A percentile compares a stretch with the other conserved stretches of the same genome.
Conservation (phyloP, 2,329 filamentous ascomycete genomes). For the Neonectria punicea region DNA sequence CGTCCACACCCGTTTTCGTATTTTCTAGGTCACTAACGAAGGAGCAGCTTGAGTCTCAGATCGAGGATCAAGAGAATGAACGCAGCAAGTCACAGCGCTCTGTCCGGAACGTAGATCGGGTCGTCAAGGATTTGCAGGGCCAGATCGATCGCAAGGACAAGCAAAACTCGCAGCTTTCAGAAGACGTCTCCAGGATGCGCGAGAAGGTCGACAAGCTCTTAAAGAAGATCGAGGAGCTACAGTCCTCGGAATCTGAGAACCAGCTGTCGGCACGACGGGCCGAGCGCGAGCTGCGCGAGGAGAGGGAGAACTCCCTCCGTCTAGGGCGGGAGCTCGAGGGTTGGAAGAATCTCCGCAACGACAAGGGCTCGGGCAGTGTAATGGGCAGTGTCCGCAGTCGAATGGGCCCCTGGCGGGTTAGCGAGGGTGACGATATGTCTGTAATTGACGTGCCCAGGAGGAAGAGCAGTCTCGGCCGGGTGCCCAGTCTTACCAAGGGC, state of each 20-base stretch:
- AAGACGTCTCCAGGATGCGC: slow-evolving; percentile 85
- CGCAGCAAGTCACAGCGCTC: slow-evolving; percentile 85
- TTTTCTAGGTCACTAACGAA: slow-evolving; percentile 28
- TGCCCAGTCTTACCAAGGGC: slow-evolving; percentile 79
- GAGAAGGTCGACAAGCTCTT: slow-evolving; percentile 93
- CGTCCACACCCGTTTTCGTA: slow-evolving; percentile 22
- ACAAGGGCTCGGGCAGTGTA: slow-evolving; percentile 66
- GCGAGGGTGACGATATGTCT: slow-evolving; percentile 53
- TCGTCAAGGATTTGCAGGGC: slow-evolving; percentile 89
- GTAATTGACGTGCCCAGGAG: slow-evolving; percentile 68
- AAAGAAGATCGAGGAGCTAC: slow-evolving; percentile 91
- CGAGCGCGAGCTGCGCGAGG: slow-evolving; percentile 89
- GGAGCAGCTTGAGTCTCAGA: slow-evolving; percentile 82
- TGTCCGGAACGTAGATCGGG: slow-evolving; percentile 91
- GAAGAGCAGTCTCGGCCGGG: slow-evolving; percentile 72
- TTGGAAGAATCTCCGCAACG: slow-evolving; percentile 80
- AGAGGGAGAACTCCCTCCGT: slow-evolving; percentile 81
- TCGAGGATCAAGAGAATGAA: slow-evolving; percentile 84
- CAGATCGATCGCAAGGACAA: slow-evolving; percentile 96
- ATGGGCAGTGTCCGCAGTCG: slow-evolving; percentile 52
- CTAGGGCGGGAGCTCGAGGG: slow-evolving; percentile 91
- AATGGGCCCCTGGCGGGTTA: slow-evolving; percentile 48
- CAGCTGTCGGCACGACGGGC: slow-evolving; percentile 86
- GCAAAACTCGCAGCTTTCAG: slow-evolving; percentile 79
- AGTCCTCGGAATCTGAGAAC: slow-evolving; percentile 83